Conservation (phyloP, 2,329 filamentous ascomycete genomes). For the Thielaviopsis ethacetica region DNA sequence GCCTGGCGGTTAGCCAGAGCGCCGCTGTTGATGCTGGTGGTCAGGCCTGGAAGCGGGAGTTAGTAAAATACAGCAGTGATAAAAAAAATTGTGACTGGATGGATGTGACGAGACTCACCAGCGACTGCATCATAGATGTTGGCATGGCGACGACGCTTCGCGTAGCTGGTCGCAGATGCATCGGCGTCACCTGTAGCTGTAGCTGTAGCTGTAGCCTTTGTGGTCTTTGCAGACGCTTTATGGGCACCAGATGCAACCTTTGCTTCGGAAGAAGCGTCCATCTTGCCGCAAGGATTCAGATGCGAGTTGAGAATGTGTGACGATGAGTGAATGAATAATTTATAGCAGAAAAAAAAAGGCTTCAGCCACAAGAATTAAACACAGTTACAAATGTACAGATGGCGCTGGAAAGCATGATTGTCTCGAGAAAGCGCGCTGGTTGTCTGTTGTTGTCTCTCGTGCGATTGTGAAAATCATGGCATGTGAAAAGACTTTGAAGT, state of each 20-base stretch:
- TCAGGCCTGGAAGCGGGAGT: conserved; percentile 5
- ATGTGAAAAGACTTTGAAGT: not conserved
- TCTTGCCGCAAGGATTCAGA: not conserved
- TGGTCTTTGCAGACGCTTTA: not conserved
- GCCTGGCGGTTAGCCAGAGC: not conserved
- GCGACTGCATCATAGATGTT: conserved; percentile 61
- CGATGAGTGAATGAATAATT: too few relatives aligned
- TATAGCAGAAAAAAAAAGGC: not conserved
- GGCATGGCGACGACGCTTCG: conserved; percentile 21
- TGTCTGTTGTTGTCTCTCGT: not conserved
- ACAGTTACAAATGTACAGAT: not conserved
- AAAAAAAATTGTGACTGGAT: not conserved
- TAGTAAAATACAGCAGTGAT: not conserved
- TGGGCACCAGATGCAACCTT: not conserved
- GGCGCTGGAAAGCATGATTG: not conserved
- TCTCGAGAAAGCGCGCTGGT: not conserved
- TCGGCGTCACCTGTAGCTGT: not conserved
- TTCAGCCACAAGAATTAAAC: not conserved
- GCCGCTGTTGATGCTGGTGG: conserved; percentile 1
- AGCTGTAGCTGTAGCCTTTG: not conserved
- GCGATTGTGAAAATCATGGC: not conserved
- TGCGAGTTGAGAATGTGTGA: not conserved
- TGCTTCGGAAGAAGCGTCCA: not conserved
- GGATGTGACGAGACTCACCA: conserved; percentile 27
- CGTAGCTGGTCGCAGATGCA: not conserved